These are phyloP conservation scores for Backusella circina DNA, from an alignment of 192 early-diverging fungal genomes.

Conservation along the genomic window DNA sequence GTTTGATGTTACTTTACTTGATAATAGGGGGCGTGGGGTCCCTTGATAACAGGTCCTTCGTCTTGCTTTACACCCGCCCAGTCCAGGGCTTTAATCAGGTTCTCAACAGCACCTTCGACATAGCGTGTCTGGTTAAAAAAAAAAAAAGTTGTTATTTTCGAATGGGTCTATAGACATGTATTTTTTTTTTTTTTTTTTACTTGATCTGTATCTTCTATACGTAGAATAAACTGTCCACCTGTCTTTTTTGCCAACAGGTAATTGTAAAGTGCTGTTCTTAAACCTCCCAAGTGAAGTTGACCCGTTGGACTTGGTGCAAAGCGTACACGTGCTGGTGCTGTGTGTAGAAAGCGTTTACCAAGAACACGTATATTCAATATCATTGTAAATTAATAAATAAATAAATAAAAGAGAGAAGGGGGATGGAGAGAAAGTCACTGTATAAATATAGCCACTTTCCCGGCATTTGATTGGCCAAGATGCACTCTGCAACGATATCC, in stretches of 20 bases:
- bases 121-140: conserved; percentile 55
- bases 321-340: conserved; percentile 62
- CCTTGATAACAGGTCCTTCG: conserved; percentile 63
- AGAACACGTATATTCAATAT: not conserved
- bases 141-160: not conserved
- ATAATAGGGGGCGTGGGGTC: conserved; percentile 59
- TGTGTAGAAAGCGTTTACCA: not conserved
- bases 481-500: not conserved
- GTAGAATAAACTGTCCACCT: conserved; percentile 74
- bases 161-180: not conserved
- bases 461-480: not conserved
- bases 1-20: conserved; percentile 47
- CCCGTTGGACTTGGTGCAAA: conserved; percentile 96
- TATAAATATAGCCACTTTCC: too few species aligned
- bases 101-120: conserved; percentile 70
- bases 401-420: not conserved
- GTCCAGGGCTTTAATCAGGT: conserved; percentile 57
- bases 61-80: conserved; percentile 80
- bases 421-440: not conserved
- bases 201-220: conserved; percentile 94
- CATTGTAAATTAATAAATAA: not conserved
- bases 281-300: conserved; percentile 86
- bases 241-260: conserved; percentile 75
- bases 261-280: conserved; percentile 92
- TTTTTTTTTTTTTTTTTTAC: conserved; percentile 27